Base-by-base conservation (phyloP, 2,329 filamentous ascomycete genomes). In the Talaromyces sp. region DNA sequence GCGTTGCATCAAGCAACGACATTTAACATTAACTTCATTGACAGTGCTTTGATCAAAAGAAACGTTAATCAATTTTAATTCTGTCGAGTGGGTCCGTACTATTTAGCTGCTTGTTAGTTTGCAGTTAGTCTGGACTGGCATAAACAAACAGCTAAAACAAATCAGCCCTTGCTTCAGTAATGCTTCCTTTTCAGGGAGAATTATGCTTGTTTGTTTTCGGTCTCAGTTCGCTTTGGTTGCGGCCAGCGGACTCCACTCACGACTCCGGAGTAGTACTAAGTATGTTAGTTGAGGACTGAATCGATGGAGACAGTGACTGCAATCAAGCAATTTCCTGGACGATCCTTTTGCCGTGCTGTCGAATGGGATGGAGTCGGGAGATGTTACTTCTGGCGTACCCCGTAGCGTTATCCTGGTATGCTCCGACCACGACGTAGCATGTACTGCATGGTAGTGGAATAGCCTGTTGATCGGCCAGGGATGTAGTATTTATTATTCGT, bases 401-500 rank as follows among this genome's bases (percentile, higher is more conserved):
- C 2, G 19, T 37, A 13, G 16, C 3, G 6, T 24, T 58, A 58
- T 57, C 52, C 7, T 37, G 35, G 14, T 33, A 59, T 59, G 56
- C 22, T 33, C 56, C 56, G 27, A 31, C 56, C 56, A 59, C 56
- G 56, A 27, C 37, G 56, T 59, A 43, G 37, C 24, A 59, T 59
- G 56, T 33, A 31, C 35, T 37, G 13, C 13, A 31, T 7, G 27
- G 27, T 31, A 31, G 35, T 37, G 13, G 35, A 10, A 9, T 37
- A 11, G 27, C 27, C 16, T 14, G 14, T 19, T 59, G 56, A 45
- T 59, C 56, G 56, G 45, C 56, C 58, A 60, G 58, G 58, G 24
- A 60, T 48, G 56, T 59, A 59, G 56, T 59, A 59, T 45, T 43
- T 43, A 58, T 31, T 43, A 41, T 58, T 54, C 31, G 45, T 45